phyloP scores from a whole-genome alignment of 805 yeast genomes.

The Ogataea haglerorum region DNA sequence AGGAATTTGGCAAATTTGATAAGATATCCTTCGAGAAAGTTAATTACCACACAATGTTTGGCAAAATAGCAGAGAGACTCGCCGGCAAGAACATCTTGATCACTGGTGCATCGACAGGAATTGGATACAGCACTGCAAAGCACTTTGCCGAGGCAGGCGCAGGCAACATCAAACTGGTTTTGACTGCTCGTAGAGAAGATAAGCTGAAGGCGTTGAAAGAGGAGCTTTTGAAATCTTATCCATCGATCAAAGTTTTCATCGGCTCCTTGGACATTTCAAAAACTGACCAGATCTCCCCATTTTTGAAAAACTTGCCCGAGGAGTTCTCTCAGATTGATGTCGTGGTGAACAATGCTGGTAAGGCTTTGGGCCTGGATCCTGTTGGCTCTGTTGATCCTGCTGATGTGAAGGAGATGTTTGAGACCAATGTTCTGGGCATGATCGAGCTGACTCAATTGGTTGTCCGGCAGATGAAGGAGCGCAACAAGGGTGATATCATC shows the following conservation, averaged over 20 bases:
- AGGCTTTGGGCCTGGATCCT: slow-evolving; percentile 74
- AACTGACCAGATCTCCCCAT: slow-evolving; percentile 46
- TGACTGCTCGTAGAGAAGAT: slow-evolving; percentile 53
- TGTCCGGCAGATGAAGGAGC: slow-evolving; percentile 64
- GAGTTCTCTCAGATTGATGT: slow-evolving; percentile 59
- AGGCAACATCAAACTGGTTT: slow-evolving; percentile 46
- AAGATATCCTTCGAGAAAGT: not conserved
- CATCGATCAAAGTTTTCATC: slow-evolving; percentile 31
- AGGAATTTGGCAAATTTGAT: not conserved
- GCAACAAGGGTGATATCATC: slow-evolving; percentile 70
- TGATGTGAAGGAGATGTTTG: slow-evolving; percentile 73
- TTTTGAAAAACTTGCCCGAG: slow-evolving; percentile 39
- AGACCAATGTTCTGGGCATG: slow-evolving; percentile 85
- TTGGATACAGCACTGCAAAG: slow-evolving; percentile 87
- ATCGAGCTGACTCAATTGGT: slow-evolving; percentile 80
- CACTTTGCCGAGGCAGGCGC: slow-evolving; percentile 70
- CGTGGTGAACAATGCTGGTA: slow-evolving; percentile 71
- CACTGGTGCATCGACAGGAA: slow-evolving; percentile 97
- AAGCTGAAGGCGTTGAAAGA: slow-evolving; percentile 38
- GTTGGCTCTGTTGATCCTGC: slow-evolving; percentile 64
- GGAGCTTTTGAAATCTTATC: slow-evolving; percentile 36
- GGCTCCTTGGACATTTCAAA: slow-evolving; percentile 39
- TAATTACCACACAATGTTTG: slow-evolving; percentile 24
- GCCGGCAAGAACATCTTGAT: slow-evolving; percentile 76
- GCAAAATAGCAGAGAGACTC: slow-evolving; percentile 70